A percentile compares a stretch with the other conserved stretches of the same genome.
Conservation (phyloP, 2,329 filamentous ascomycete genomes). For the Chaetomium sp. region DNA sequence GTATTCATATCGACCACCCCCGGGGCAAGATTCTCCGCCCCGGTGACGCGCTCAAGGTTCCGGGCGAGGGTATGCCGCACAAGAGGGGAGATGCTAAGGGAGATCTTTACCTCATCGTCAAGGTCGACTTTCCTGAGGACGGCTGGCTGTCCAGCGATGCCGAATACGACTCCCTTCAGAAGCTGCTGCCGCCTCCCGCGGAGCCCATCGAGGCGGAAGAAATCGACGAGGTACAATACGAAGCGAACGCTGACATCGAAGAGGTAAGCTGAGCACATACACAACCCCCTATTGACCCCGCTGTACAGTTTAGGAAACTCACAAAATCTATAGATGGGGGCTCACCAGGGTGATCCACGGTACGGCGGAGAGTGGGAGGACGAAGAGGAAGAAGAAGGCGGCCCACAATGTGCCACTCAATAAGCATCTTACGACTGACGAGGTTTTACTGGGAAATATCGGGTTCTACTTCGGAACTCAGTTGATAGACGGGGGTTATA, state of each 20-base stretch:
- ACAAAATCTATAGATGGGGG: conserved; percentile 53
- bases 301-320: neutral
- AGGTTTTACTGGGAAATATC: conserved; percentile 1
- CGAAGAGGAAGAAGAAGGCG: conserved; percentile 57
- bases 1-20: conserved; percentile 73
- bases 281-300: too few relatives aligned
- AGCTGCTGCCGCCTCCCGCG: conserved; percentile 63
- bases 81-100: conserved; percentile 80
- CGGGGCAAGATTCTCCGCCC: conserved; percentile 78
- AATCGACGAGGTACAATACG: conserved; percentile 81
- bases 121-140: conserved; percentile 82
- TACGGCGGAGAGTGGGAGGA: conserved; percentile 63
- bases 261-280: conserved; percentile 44
- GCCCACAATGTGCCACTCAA: conserved; percentile 67
- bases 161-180: conserved; percentile 62
- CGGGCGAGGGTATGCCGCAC: conserved; percentile 88
- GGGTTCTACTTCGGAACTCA: neutral
- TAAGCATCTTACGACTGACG: conserved; percentile 33
- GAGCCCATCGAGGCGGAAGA: conserved; percentile 62
- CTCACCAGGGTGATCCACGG: conserved; percentile 60
- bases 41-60: conserved; percentile 76
- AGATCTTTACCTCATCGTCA: conserved; percentile 79
- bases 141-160: conserved; percentile 73
- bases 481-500: neutral
- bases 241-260: conserved; percentile 76